phyloP scores from a whole-genome alignment of 139 green algal genomes.

The Pseudopediastrum boryanum region DNA sequence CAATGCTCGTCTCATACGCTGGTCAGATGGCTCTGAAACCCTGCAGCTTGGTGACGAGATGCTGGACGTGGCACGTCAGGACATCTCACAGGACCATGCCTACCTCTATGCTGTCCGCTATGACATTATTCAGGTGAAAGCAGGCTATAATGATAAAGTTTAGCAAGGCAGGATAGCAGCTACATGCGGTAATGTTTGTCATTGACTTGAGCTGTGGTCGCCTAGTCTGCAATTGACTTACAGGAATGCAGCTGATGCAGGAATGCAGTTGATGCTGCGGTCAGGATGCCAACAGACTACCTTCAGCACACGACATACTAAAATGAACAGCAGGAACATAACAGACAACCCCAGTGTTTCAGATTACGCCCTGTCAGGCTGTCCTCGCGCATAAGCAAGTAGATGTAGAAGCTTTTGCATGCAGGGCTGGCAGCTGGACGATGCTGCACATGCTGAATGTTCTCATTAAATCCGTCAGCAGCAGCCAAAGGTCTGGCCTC shows the following conservation, averaged over 20 bases:
- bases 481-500: no score
- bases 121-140: constrained; percentile 28
- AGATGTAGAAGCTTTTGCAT: no score
- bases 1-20: constrained; percentile 82
- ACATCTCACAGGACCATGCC: constrained; percentile 58
- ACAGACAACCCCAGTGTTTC: no score
- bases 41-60: constrained; percentile 81
- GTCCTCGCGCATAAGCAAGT: no score
- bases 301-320: no score
- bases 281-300: no score
- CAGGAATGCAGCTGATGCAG: not conserved
- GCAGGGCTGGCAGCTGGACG: no score
- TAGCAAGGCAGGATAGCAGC: not conserved
- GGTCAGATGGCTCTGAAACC: constrained; percentile 75
- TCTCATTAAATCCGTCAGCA: no score
- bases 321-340: no score
- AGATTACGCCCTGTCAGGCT: no score
- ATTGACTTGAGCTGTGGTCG: not conserved
- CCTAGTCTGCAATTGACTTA: not conserved
- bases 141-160: not conserved
- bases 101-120: constrained; percentile 72
- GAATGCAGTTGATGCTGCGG: not conserved
- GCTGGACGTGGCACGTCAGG: constrained; percentile 66
- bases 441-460: no score
- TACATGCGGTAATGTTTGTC: not conserved